A percentile compares a stretch with the other conserved stretches of the same genome.
These are phyloP conservation scores for Coniochaeta sp. DNA, from an alignment of 2,329 filamentous ascomycete genomes.

Conservation along the genomic window DNA sequence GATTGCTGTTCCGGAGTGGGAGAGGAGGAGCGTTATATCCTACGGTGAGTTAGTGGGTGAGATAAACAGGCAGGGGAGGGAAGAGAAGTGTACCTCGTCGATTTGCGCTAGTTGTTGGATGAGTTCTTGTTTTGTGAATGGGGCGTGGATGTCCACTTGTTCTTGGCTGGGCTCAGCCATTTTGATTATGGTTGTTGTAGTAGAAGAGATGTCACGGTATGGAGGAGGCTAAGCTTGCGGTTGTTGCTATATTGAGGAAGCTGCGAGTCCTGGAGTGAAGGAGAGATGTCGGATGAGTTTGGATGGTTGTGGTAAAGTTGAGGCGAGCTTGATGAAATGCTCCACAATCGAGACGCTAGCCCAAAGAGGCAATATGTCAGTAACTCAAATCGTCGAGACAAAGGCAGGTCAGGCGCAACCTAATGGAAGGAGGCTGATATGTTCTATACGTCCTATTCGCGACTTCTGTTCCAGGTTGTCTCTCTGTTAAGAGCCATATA, in stretches of 20 bases:
- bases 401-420: too few species aligned
- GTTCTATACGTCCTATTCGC: too few species aligned
- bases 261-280: too few species aligned
- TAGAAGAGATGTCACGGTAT: too few species aligned
- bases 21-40: slow-evolving; percentile 38
- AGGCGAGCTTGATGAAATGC: too few species aligned
- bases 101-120: slow-evolving; percentile 76
- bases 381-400: not conserved
- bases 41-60: slow-evolving; percentile 26
- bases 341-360: not conserved
- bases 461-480: too few species aligned
- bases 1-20: slow-evolving; percentile 50
- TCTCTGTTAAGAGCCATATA: too few species aligned
- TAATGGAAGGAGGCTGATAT: too few species aligned
- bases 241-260: too few species aligned
- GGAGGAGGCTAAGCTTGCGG: too few species aligned
- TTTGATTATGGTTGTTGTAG: not conserved
- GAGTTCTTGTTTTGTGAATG: slow-evolving; percentile 69
- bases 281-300: not conserved
- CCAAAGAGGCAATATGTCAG: not conserved
- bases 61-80: slow-evolving; percentile 5
- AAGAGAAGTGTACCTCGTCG: slow-evolving; percentile 55
- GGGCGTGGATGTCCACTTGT: slow-evolving; percentile 26
- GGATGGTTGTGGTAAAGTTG: not conserved
- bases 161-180: not conserved